Base-by-base conservation (phyloP, 2,329 filamentous ascomycete genomes). In the Elsinoe arachidis region DNA sequence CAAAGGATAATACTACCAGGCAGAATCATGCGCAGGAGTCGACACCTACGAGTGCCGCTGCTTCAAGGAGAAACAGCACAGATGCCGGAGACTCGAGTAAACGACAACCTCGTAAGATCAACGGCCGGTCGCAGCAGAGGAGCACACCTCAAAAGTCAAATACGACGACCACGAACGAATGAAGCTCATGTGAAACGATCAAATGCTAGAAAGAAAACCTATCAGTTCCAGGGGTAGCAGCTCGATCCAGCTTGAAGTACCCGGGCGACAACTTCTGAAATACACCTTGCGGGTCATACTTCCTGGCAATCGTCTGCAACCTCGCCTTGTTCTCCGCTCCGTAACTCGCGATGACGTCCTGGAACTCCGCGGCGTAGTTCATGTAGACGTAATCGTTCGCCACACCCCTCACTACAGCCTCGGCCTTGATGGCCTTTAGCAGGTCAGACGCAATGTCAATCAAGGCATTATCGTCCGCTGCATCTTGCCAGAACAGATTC, bases 301-400 rank as follows among this genome's bases (percentile, higher is more conserved):
- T 64, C 62, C 61, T 63, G 53, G 67, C 69, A 10, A 69, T 66
- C 5, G 54, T 57, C 61, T 62, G 61, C 62, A 73, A 56, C 15
- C 63, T 64, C 41, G 57, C 58, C 52, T 66, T 63, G 56, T 63
- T 69, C 19, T 58, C 63, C 11, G 57, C 57, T 7, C 71, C 69
- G 59, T 72, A 69, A 11, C 64, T 62, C 4, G 55, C 56, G 21
- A 73, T 65, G 6, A 70, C 70, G 41, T 71, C 63, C 59, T 73
- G 69, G 64, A 67, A 72, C 44, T 60, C 56, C 4, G 63, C 67
- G 6, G 70, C 70, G 59, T 73, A 73, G 47, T 70, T 72, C 52
- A 69, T 57, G 57, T 72, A 69, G 5, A 71, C 33, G 37, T 59
- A 68, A 23, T 59, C 41, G 26, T 62, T 57, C 10, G 59, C 39